Base-by-base conservation (phyloP, 352 stramenopile genomes). In the Nothophytophthora sp. region DNA sequence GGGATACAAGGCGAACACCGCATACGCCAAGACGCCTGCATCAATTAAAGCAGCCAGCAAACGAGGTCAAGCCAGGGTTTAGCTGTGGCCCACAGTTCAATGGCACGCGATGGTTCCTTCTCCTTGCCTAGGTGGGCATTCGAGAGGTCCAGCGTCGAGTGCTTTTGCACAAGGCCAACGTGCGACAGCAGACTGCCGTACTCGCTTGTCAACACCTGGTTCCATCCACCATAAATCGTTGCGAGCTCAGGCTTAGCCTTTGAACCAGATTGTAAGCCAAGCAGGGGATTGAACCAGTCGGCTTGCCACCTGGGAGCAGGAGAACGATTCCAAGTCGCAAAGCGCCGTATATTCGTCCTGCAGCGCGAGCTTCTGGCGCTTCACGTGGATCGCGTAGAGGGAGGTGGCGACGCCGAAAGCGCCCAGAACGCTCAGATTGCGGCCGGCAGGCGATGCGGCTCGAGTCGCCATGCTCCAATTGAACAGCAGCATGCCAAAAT, bases 271-370 rank as follows among this genome's bases (percentile, higher is more conserved):
- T n/a, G n/a, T n/a, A n/a, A n/a, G n/a, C n/a, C n/a, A n/a, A n/a
- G n/a, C n/a, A n/a, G n/a, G n/a, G n/a, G n/a, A n/a, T n/a, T n/a
- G n/a, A n/a, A n/a, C n/a, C n/a, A n/a, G n/a, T n/a, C n/a, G n/a
- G n/a, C n/a, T 22, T 32, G 33, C 33, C 30, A 85, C 76, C 59
- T 74, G 73, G 28, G 72, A 80, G 56, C 74, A 88, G 6, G 71
- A 86, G 34, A 76, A 85, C 28, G 55, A 60, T 7, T 70, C 57
- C 39, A 56, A 75, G 56, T 86, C 77, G n/a, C 74, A 88, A n/a
- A 85, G 42, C 32, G 77, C 69, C 30, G 36, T 36, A 52, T 88
- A 88, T 28, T 41, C 56, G 22, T 63, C 64, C 11, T 59, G 25
- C 20, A 69, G 30, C 13, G 36, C 33, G 16, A 49, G 45, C 62